phyloP scores from a whole-genome alignment of 352 stramenopile species.

The Phytophthora nicotianae region DNA sequence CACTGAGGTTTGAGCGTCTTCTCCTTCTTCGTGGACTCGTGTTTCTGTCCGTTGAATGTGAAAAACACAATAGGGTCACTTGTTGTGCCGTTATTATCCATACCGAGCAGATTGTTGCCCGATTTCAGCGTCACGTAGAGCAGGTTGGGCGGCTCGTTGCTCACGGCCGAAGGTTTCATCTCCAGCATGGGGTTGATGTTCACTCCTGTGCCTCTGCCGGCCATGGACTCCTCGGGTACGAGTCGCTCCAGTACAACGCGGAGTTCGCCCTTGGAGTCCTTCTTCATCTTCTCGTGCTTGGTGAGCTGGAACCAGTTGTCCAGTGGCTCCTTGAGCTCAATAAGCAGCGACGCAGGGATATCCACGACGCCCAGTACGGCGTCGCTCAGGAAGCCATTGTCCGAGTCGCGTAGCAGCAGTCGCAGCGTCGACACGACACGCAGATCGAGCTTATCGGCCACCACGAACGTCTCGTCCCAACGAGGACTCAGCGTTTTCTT shows the following conservation, averaged over 20 bases:
- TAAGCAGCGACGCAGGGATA: constrained; percentile 57
- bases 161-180: constrained; percentile 24
- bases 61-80: constrained; percentile 91
- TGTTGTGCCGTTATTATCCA: constrained; percentile 82
- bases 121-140: constrained; percentile 76
- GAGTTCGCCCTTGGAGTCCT: constrained; percentile 66
- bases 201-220: constrained; percentile 28
- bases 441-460: constrained; percentile 71
- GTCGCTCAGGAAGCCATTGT: constrained; percentile 66
- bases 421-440: constrained; percentile 68
- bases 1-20: constrained; percentile 74
- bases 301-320: constrained; percentile 80
- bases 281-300: constrained; percentile 73
- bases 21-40: constrained; percentile 78
- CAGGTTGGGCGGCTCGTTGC: constrained; percentile 57
- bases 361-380: constrained; percentile 73
- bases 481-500: constrained; percentile 70
- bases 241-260: constrained; percentile 54
- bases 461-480: constrained; percentile 67
- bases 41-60: constrained; percentile 75
- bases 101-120: constrained; percentile 81
- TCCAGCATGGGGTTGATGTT: constrained; percentile 29
- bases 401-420: constrained; percentile 55
- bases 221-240: constrained; percentile 7
- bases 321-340: constrained; percentile 45